A percentile compares a stretch with the other conserved stretches of the same genome.
Evolutionary conservation across 805 yeast species (phyloP).

Genomic region (Teunomyces panamensis): DNA sequence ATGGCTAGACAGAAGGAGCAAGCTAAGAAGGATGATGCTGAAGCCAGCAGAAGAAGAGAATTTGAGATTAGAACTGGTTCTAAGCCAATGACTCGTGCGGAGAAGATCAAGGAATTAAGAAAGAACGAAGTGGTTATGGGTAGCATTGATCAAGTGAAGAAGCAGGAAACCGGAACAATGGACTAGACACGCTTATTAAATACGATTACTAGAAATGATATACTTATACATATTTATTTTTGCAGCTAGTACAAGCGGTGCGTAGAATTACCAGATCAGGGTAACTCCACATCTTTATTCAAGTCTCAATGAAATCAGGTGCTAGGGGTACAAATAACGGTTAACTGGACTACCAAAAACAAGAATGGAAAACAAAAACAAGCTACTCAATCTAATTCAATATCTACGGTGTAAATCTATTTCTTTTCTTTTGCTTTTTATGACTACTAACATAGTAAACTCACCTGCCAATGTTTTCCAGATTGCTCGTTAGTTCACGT

Average conservation of each 20-base stretch:
- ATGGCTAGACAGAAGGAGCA: constrained; percentile 62
- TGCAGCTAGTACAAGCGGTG: background rate
- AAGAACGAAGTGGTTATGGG: constrained; percentile 75
- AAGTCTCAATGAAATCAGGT: background rate
- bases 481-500: background rate
- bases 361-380: too few relatives aligned
- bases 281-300: background rate
- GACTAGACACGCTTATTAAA: background rate
- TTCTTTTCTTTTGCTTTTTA: too few relatives aligned
- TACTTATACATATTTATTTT: background rate
- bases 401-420: too few relatives aligned
- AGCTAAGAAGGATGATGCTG: constrained; percentile 73
- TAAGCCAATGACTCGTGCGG: constrained; percentile 44
- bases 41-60: constrained; percentile 47
- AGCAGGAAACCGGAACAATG: background rate
- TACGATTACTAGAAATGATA: background rate
- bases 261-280: background rate
- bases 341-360: background rate
- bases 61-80: constrained; percentile 43
- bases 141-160: constrained; percentile 31
- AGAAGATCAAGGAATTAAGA: constrained; percentile 54
- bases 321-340: background rate
- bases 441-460: too few relatives aligned
- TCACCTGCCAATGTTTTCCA: too few relatives aligned
- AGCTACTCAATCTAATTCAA: too few relatives aligned